Base-by-base conservation (phyloP, 1,284 basidiomycete genomes). In the Puccinia sorghi region DNA sequence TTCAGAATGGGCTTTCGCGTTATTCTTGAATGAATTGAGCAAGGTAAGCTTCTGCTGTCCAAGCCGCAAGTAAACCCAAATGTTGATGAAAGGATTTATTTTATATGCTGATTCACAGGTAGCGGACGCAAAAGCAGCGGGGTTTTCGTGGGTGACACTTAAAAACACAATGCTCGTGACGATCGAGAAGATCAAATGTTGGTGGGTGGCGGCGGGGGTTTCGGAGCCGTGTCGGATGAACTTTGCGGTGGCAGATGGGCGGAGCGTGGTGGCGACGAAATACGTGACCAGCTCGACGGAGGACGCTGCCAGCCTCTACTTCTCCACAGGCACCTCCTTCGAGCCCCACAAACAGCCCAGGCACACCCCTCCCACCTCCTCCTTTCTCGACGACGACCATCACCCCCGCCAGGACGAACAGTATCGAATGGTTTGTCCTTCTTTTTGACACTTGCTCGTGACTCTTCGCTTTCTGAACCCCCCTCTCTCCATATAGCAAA, bases 201-300 rank as follows among this genome's bases (percentile, higher is more conserved):
- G 92, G 81, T 89, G 90, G n/a, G 90, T 90, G 80, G 89, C 90
- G 79, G 90, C 89, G 52, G 89, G 88, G 27, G 89, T 93, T 17
- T 52, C 46, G 4, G 83, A 94, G 88, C 95, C 95, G 15, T 93
- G 91, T 82, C 86, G 97, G 80, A 90, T 96, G 90, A 99, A 98
- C 84, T 99, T 97, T 84, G 95, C 93, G 82, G 91, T 98, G 37
- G 94, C 94, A 1, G 96, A 98, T 83, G 96, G 96, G 1, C 89
- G 93, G 82, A 93, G 91, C 64, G 93, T 99, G 17, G 90, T 99
- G 17, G 95, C 92, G 9, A 97, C 94, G 1, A 89, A 96, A 59
- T 99, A 99, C 85, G 93, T 99, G 63, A 94, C 93, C 0, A 94
- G 92, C 2, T 89, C 90, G 67, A 90, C 90, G 7, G 93, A 96